Percentiles rank a stretch among this genome's conserved stretches.
Evolutionary conservation across 2,329 filamentous ascomycete genomes (phyloP).

Genomic region (Aspergillus sp.): DNA sequence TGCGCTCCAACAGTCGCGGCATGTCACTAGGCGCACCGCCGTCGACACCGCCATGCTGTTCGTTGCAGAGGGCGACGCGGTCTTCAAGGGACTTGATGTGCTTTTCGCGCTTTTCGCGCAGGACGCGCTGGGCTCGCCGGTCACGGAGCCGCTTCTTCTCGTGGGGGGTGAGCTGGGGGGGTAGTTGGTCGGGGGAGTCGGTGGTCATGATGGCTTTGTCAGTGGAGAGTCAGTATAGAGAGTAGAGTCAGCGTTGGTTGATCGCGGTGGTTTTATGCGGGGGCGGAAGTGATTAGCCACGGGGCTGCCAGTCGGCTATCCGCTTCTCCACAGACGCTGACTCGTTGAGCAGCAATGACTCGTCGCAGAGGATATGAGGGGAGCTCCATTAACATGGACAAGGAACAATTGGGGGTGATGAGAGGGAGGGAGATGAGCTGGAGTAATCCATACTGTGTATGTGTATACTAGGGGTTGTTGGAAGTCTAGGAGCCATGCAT

Average conservation of each 20-base stretch:
- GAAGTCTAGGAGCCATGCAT: too few relatives aligned
- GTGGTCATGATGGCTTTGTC: neutral
- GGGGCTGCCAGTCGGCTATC: neutral
- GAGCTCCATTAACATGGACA: too few relatives aligned
- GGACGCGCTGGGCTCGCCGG: conserved; percentile 7
- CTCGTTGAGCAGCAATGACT: neutral
- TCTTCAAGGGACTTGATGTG: conserved; percentile 4
- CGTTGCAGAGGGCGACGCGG: conserved; percentile 3
- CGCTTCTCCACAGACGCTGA: neutral
- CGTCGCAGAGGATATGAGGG: neutral
- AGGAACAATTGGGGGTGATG: too few relatives aligned
- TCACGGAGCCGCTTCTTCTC: conserved; percentile 12
- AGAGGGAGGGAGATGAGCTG: too few relatives aligned
- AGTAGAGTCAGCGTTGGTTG: neutral
- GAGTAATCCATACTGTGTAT: too few relatives aligned
- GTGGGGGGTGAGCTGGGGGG: neutral
- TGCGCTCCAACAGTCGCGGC: neutral
- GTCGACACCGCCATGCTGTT: neutral
- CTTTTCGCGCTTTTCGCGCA: conserved; percentile 7
- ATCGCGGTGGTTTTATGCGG: neutral
- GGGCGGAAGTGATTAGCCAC: neutral
- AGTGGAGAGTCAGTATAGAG: neutral
- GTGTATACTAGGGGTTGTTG: too few relatives aligned
- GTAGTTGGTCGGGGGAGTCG: neutral
- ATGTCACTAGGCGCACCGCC: neutral